Base-by-base conservation (phyloP, 139 green algal genomes). In the Chlamydomonas applanata region DNA sequence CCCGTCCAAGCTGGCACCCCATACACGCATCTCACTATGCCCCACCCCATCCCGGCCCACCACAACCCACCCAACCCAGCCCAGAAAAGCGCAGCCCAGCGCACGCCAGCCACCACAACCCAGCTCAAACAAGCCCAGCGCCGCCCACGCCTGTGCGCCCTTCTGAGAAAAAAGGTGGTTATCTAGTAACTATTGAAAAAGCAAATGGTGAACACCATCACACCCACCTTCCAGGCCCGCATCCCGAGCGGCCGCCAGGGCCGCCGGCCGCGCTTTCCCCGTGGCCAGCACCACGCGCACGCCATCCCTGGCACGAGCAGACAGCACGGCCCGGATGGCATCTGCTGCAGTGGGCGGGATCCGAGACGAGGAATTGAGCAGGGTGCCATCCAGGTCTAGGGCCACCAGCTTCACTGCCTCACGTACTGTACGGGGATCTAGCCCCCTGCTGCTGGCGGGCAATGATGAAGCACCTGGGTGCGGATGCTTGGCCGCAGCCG, bases 251-350 rank as follows among this genome's bases (percentile, higher is more conserved):
- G 93, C 93, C 20, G 63, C 66, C 0, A 93, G 70, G 17, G 94
- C 94, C 2, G 93, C 94, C 3, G 93, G 89, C n/a, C 94, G 76
- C 16, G 95, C 95, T 77, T 99, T 99, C 60, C 95, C 95, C 4
- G 95, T 99, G 13, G 95, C 95, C 36, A 97, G 78, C 35, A 96
- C 79, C 27, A 99, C 86, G 0, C 29, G 74, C 49, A 98, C 85
- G 4, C 94, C 93, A 49, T 49, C 40, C 40, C 40, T 7, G 40
- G 40, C 40, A 11, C 40, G 40, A 7, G 40, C 20, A 0, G 59
- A 81, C 0, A 89, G 30, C 0, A 92, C 91, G 3, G 82, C 86
- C 27, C 78, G 74, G 60, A 98, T 86, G 14, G 88, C 94, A 0
- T 85, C 70, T 30, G 27, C 68, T 22, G 68, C n/a, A 9, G 35